Evolutionary conservation across 1,284 basidiomycete species (phyloP).

Genomic region (Cutaneotrichosporon cutaneum): DNA sequence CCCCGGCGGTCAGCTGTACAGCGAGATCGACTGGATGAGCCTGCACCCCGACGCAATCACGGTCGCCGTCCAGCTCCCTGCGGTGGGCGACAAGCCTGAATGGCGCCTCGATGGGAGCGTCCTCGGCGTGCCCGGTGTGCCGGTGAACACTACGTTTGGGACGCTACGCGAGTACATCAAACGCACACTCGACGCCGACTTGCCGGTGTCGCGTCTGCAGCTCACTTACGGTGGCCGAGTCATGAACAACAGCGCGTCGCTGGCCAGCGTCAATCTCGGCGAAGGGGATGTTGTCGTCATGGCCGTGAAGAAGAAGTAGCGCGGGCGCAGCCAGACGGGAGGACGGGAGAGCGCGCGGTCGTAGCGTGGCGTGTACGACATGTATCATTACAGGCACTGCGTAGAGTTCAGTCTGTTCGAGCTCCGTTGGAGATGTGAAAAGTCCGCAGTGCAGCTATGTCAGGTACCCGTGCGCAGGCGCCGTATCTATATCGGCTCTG

Average conservation of each 20-base stretch:
- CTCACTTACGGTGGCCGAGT: conserved; percentile 75
- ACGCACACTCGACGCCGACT: conserved; percentile 67
- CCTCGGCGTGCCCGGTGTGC: conserved; percentile 73
- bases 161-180: conserved; percentile 82
- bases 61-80: conserved; percentile 74
- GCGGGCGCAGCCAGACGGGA: background rate
- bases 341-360: background rate
- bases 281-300: conserved; percentile 78
- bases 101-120: conserved; percentile 83
- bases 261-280: conserved; percentile 83
- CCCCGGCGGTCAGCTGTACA: conserved; percentile 20
- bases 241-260: conserved; percentile 76
- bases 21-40: conserved; percentile 71
- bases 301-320: conserved; percentile 65
- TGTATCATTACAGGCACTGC: conserved; percentile 7
- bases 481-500: background rate
- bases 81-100: conserved; percentile 74
- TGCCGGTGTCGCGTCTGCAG: conserved; percentile 74
- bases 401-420: background rate
- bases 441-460: background rate
- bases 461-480: background rate
- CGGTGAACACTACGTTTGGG: conserved; percentile 76
- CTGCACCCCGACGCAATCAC: conserved; percentile 87
- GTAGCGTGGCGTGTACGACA: conserved; percentile 5
- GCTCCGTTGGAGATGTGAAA: background rate